A percentile compares a stretch with the other conserved stretches of the same genome.
These are phyloP conservation scores for Lichtheimia hyalospora DNA, from an alignment of 371 early-diverging fungal species.

Conservation along the genomic window DNA sequence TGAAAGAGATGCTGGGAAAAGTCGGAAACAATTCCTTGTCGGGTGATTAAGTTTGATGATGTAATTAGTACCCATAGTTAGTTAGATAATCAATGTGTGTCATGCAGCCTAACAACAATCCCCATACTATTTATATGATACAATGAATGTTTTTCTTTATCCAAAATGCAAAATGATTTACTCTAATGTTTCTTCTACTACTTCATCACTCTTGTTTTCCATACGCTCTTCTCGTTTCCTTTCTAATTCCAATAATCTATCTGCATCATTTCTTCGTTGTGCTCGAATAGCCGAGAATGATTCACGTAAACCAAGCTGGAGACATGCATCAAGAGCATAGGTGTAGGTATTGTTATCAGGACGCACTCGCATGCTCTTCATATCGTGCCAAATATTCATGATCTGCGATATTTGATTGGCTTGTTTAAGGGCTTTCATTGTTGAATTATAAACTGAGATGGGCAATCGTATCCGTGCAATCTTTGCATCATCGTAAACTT, in stretches of 20 bases:
- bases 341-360: constrained; percentile 34
- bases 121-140: too few species aligned
- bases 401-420: constrained; percentile 29
- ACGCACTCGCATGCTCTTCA: constrained; percentile 22
- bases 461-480: constrained; percentile 14
- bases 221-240: constrained; percentile 8
- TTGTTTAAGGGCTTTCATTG: constrained; percentile 24
- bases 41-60: too few species aligned
- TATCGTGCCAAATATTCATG: constrained; percentile 52
- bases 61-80: too few species aligned
- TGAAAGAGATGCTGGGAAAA: background rate
- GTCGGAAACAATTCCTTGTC: too few species aligned
- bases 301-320: constrained; percentile 30
- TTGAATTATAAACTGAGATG: constrained; percentile 27
- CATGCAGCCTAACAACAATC: too few species aligned
- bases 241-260: constrained; percentile 23
- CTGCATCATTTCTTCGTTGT: constrained; percentile 31
- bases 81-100: too few species aligned
- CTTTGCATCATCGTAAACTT: constrained; percentile 37
- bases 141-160: too few species aligned
- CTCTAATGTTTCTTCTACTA: too few species aligned
- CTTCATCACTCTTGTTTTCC: background rate
- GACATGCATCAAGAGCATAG: constrained; percentile 42
- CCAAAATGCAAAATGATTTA: too few species aligned
- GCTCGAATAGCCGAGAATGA: constrained; percentile 27